These are phyloP conservation scores for Mollisia scopiformis DNA, from an alignment of 2,329 filamentous ascomycete species.

Conservation along the genomic window DNA sequence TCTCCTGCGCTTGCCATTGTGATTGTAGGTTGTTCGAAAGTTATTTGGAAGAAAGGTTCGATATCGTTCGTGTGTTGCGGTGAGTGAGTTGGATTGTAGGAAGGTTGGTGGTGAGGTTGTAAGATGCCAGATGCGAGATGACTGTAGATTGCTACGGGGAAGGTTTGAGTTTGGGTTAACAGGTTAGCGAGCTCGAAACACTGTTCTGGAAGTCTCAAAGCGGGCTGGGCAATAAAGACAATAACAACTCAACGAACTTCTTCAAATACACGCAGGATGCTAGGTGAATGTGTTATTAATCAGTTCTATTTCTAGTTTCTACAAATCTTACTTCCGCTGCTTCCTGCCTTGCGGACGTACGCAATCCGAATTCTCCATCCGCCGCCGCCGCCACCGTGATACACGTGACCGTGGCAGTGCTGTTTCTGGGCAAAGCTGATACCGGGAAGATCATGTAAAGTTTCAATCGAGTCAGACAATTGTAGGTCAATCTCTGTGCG, in stretches of 20 bases:
- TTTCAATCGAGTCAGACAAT: slow-evolving; percentile 1
- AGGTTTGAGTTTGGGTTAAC: slow-evolving; percentile 1
- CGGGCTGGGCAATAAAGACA: background rate
- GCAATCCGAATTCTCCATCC: background rate
- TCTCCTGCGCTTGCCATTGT: slow-evolving; percentile 34
- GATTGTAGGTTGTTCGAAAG: slow-evolving; percentile 6
- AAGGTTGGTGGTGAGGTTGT: slow-evolving; percentile 13
- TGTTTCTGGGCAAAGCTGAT: background rate
- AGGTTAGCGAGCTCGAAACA: slow-evolving; percentile 1
- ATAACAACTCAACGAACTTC: background rate
- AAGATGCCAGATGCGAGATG: slow-evolving; percentile 3
- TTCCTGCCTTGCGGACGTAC: slow-evolving; percentile 1
- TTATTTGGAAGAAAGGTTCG: slow-evolving; percentile 9
- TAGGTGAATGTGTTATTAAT: background rate
- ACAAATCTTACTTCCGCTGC: background rate
- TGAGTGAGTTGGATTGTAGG: slow-evolving; percentile 1
- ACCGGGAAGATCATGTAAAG: background rate
- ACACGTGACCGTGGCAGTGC: background rate
- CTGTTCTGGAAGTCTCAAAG: background rate
- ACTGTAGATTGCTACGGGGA: slow-evolving; percentile 4
- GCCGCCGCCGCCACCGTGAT: background rate
- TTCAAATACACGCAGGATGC: too few relatives aligned
- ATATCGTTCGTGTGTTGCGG: slow-evolving; percentile 11
- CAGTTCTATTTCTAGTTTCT: slow-evolving; percentile 1
- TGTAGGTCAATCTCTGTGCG: background rate